Conservation (phyloP, 192 early-diverging fungal species). For the Umbelopsis vinacea region DNA sequence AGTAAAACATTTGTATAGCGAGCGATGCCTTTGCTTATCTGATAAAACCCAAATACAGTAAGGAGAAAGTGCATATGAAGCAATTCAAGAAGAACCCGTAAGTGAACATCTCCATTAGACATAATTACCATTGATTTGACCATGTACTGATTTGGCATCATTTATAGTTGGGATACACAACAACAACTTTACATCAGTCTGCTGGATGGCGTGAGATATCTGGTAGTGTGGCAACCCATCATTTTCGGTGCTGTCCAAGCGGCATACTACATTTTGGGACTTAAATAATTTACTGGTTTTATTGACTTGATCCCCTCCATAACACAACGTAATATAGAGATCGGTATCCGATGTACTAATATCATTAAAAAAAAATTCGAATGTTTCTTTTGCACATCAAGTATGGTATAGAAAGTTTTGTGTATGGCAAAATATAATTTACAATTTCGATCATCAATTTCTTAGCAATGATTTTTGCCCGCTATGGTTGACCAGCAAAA, state of each 20-base stretch:
- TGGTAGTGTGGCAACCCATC: constrained; percentile 61
- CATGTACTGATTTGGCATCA: neutral
- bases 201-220: constrained; percentile 60
- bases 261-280: constrained; percentile 49
- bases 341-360: neutral
- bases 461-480: neutral
- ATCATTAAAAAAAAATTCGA: neutral
- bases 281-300: constrained; percentile 30
- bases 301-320: neutral
- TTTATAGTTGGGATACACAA: constrained; percentile 62
- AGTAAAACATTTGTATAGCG: neutral
- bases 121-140: neutral
- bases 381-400: neutral
- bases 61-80: constrained; percentile 66
- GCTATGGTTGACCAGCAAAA: constrained; percentile 8
- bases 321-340: constrained; percentile 2
- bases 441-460: neutral
- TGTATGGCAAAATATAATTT: neutral
- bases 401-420: neutral
- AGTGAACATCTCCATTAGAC: constrained; percentile 24
- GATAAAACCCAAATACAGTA: constrained; percentile 40
- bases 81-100: constrained; percentile 65
- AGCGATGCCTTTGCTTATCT: neutral
- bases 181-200: constrained; percentile 66
- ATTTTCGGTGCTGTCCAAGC: constrained; percentile 49